Conservation (phyloP, 805 yeast genomes). For the Candida sonorensis region DNA sequence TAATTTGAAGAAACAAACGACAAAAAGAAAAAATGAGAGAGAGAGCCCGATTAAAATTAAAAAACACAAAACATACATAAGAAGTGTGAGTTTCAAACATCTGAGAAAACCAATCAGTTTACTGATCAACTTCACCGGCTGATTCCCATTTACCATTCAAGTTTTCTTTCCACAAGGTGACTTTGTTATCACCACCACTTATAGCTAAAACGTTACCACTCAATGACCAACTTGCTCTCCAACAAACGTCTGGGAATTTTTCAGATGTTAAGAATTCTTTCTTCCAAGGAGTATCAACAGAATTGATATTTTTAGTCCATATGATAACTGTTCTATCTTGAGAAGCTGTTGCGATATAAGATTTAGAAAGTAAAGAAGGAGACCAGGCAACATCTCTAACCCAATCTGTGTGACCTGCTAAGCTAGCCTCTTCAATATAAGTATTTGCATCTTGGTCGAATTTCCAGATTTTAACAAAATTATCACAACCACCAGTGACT, state of each 20-base stretch:
- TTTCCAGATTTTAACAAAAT: slow-evolving; percentile 87
- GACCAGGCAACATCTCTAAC: slow-evolving; percentile 99
- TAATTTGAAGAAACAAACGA: too few species aligned
- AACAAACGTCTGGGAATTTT: slow-evolving; percentile 91
- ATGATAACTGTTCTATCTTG: slow-evolving; percentile 92
- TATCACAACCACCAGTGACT: slow-evolving; percentile 94
- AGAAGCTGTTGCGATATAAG: slow-evolving; percentile 93
- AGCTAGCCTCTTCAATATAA: slow-evolving; percentile 65
- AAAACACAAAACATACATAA: too few species aligned
- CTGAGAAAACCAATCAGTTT: slow-evolving; percentile 5
- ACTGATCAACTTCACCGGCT: slow-evolving; percentile 94
- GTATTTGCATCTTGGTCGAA: slow-evolving; percentile 47
- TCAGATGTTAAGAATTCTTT: slow-evolving; percentile 68
- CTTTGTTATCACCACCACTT: slow-evolving; percentile 93
- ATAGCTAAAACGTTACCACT: slow-evolving; percentile 94
- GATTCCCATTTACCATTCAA: slow-evolving; percentile 92
- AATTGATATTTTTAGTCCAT: slow-evolving; percentile 67
- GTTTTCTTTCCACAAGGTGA: slow-evolving; percentile 94
- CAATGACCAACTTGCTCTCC: slow-evolving; percentile 98
- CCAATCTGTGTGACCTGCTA: slow-evolving; percentile 96
- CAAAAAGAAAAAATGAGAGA: too few species aligned
- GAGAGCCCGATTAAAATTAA: background rate
- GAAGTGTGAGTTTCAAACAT: too few species aligned
- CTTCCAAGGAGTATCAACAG: slow-evolving; percentile 48
- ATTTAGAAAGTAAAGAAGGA: slow-evolving; percentile 77